Evolutionary conservation across 129 eudicot species (phyloP), one percentile per base, ranked within the genome.

Genomic region (Escallonia herrerae): DNA sequence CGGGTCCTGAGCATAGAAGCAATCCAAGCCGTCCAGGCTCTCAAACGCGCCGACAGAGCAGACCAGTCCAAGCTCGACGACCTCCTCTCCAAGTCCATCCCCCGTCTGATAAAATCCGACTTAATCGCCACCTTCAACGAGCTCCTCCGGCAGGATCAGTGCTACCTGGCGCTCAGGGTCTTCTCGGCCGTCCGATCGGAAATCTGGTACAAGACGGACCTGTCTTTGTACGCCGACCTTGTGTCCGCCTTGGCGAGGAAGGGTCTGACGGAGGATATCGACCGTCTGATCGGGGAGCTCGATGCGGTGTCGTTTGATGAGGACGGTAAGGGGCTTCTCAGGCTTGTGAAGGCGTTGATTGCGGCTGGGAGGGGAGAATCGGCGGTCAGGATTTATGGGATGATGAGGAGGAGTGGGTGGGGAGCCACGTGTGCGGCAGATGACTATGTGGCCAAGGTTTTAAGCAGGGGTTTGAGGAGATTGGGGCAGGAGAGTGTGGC

Each of bases 21-120:
- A 71, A 93, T 93, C 71, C 95, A 85, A 67, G 96, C 91, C 54
- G 86, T 93, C 59, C 98, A 93, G 70, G 56, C 96, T 53, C 96
- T 93, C 69, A 93, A 93, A 67, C 82, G 96, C 12, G 86, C 96
- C 41, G 77, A 80, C 70, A 80, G 81, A 58, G 50, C 84, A 12
- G 75, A 65, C 59, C 86, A 86, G 2, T 2, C 75, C 49, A 75
- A 78, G 40, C 33, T 22, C 33, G 74, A 64, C 76, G 76, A 74
- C 80, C 15, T 52, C 69, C 77, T 74, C 52, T 66, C 80, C 43
- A 74, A 37, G 9, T 66, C 84, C 64, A 72, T 90, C 62, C 44
- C 82, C 12, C 95, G 98, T 10, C 89, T 93, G 65, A 58, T 93
- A 62, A 93, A 93, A 67, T 70, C 95, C 64, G 98, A 93, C 76